These are phyloP conservation scores for Neurospora cerealis DNA, from an alignment of 495 filamentous ascomycete genomes.

Conservation along the genomic window DNA sequence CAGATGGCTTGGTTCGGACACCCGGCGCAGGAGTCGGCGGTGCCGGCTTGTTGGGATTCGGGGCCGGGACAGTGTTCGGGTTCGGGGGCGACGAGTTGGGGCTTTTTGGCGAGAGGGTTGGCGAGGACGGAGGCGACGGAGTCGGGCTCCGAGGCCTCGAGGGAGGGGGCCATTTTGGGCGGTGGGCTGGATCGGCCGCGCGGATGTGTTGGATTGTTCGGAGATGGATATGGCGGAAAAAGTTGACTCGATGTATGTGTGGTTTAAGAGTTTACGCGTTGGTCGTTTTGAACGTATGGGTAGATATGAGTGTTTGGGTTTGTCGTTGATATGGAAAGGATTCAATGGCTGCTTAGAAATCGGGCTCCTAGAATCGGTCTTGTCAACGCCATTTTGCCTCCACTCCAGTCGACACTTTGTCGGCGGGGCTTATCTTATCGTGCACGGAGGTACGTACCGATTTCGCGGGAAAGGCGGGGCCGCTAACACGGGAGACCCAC, in stretches of 20 bases:
- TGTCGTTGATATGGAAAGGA: not conserved
- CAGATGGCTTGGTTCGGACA: slow-evolving; percentile 96
- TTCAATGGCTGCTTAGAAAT: not conserved
- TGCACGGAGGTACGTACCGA: not conserved
- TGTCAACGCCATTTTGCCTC: not conserved
- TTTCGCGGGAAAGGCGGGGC: not conserved
- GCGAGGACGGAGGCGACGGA: slow-evolving; percentile 54
- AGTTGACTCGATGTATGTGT: too few relatives aligned
- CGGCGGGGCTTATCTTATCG: not conserved
- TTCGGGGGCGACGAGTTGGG: slow-evolving; percentile 83
- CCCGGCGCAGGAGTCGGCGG: slow-evolving; percentile 78
- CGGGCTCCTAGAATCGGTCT: not conserved
- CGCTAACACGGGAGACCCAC: not conserved
- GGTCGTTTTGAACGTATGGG: too few relatives aligned
- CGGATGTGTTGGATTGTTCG: too few relatives aligned
- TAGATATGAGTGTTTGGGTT: too few relatives aligned
- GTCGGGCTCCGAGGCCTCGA: slow-evolving; percentile 49
- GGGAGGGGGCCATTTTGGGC: slow-evolving; percentile 48
- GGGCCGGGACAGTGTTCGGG: slow-evolving; percentile 96
- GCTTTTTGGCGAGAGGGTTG: slow-evolving; percentile 58
- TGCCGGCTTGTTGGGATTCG: slow-evolving; percentile 75
- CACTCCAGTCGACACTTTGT: not conserved
- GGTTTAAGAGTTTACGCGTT: too few relatives aligned
- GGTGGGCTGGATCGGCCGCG: too few relatives aligned
- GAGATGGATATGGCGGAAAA: too few relatives aligned